Evolutionary conservation across 2,329 filamentous ascomycete species (phyloP), one percentile per base, ranked within the genome.

Genomic region (Lanzia echinophila): DNA sequence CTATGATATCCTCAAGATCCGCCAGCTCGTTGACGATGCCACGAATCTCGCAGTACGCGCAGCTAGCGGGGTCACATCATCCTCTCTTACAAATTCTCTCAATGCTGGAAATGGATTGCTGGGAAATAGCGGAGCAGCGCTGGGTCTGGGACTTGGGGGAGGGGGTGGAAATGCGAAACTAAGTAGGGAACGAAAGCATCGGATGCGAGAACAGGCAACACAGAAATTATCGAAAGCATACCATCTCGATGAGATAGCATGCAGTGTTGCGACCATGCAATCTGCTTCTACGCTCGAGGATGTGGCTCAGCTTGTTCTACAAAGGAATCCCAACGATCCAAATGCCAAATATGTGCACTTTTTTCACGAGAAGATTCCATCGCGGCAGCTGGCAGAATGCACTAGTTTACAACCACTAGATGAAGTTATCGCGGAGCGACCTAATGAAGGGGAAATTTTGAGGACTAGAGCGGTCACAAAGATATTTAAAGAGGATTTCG

Each of bases 301-400:
- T 55, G 85, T 94, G 2, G 88, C 86, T 2, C 76, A 79, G 6
- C 74, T 86, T 57, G 88, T 95, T 32, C 71, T 94, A 57, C 82
- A 87, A 67, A 77, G 87, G 57, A 84, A 81, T 56, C 75, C 81
- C n/a, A 68, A 76, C 48, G 83, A 90, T 64, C 70, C 76, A 42
- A 87, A 94, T 64, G 89, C 88, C 28, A 87, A 86, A 69, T 94
- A 94, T 67, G 89, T 94, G n/a, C 87, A 94, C 67, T 94, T 92
- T 72, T 95, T 95, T 69, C 88, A 92, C 70, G 88, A 95, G 71
- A 94, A 92, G 78, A 91, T 94, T 24, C 86, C 88, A 1, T 87
- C 83, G 39, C 75, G 86, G 41, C 83, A 86, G 67, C 73, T 94
- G 67, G 86, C 83, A 34, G 81, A 88, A 63, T 84, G 79, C 62